Base-by-base conservation (phyloP, 306 rosid species). In the Echinosophora koreensis region DNA sequence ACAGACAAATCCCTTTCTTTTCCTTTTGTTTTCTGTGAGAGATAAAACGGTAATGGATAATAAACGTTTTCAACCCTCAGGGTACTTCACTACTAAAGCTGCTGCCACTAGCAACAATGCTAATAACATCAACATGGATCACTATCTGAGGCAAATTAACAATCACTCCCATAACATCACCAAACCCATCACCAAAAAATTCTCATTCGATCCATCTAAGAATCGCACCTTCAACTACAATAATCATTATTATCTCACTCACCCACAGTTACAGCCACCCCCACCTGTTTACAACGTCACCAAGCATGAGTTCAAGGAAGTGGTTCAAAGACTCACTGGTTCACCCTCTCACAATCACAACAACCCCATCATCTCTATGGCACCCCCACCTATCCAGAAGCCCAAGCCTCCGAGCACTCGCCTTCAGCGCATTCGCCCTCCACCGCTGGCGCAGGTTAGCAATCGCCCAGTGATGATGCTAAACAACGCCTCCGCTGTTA, bases 261-360 rank as follows among this genome's bases (percentile, higher is more conserved):
- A 69, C 16, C 8, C 55, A 4, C 77, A 66, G 17, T 1, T 76
- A 4, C 82, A 51, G 39, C 52, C 86, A 88, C 61, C 92, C 84
- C 96, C 96, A 22, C 93, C 93, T 12, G 93, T 90, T 15, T 90
- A 88, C 75, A 88, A 87, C 57, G 89, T 90, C 83, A 88, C 82
- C 86, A 90, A 90, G 82, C 88, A 74, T 34, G 96, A 90, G 64
- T 90, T 90, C 85, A 78, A 93, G 17, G 93, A 90, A 39, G 87
- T 90, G 7, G 96, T 90, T n/a, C 96, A 90, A 88, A 90, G 80
- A 85, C 93, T 90, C 74, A 90, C 96, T 1, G 11, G 46, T 41
- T 0, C 1, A 41, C 3, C 5, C 6, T 6, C 5, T 3, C 46
- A 7, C 46, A 2, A 10, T 3, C 8, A 41, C 8, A 7, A 7